Evolutionary conservation across 306 rosid species (phyloP), one percentile per base, ranked within the genome.

Genomic region (Biancaea sappan): DNA sequence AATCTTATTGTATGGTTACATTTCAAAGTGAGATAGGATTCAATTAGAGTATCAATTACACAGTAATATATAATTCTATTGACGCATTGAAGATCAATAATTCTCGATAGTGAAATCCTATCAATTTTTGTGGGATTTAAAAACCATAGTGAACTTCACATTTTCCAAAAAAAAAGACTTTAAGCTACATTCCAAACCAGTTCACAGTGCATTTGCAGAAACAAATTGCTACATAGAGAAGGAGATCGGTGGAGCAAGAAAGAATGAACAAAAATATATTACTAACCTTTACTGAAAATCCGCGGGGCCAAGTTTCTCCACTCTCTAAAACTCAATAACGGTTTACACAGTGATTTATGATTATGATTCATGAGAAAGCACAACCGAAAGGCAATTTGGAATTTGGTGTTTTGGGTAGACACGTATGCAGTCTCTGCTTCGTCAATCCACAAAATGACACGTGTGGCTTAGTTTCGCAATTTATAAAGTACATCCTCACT

Each of bases 331-430:
- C 59, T 11, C 18, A 6, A 5, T 38, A 66, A 16, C 13, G 26
- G 25, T 61, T 12, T 1, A 43, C 63, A 28, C 38, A 69, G 41
- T 24, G 16, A 58, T 29, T 13, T 18, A 22, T 29, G 37, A 56
- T 3, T 43, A 13, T 13, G 29, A 13, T 26, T 34, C 2, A 14
- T 56, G 37, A 26, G 28, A 62, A 19, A 5, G 10, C 4, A 62
- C 37, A 37, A 12, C 0, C 18, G 7, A 15, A 8, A 9, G 26
- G 34, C 52, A 41, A 2, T 8, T 69, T 19, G 41, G 47, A 47
- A 31, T 8, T 57, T 47, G 44, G 22, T 3, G 58, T 54, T 62
- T 32, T 18, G 31, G 61, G 15, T 57, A 58, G 82, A 81, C 85
- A 77, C 72, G 82, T 77, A 65, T 48, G 57, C 56, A 43, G 12